phyloP scores from a whole-genome alignment of 306 rosid genomes.

The Astragalus membranaceus region DNA sequence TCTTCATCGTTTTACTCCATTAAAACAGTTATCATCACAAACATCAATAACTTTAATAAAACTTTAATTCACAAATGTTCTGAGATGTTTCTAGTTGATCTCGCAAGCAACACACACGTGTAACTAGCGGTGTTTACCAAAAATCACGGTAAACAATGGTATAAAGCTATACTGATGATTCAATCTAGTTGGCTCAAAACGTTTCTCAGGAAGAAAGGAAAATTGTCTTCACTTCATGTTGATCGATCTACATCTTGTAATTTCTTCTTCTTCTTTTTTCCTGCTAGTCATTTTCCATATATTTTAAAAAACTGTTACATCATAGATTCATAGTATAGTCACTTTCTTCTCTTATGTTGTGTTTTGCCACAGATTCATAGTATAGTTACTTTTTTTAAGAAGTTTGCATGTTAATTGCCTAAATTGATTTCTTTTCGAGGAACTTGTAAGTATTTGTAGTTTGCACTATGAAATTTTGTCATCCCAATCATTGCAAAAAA shows the following conservation, averaged over 20 bases:
- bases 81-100: too few species aligned
- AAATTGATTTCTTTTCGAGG: conserved; percentile 1
- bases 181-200: conserved; percentile 52
- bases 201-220: conserved; percentile 75
- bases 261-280: not conserved
- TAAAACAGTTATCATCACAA: too few species aligned
- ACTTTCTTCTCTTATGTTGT: not conserved
- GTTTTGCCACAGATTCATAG: not conserved
- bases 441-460: not conserved
- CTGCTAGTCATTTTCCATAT: too few species aligned
- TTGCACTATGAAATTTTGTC: not conserved
- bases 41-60: too few species aligned
- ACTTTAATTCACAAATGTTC: too few species aligned
- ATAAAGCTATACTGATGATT: conserved; percentile 57
- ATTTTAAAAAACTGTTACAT: not conserved
- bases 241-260: conserved; percentile 34
- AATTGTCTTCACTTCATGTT: conserved; percentile 51
- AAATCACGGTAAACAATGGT: too few species aligned
- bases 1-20: too few species aligned
- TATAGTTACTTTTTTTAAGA: not conserved
- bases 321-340: not conserved
- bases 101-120: too few species aligned
- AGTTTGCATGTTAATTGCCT: not conserved
- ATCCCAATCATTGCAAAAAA: not conserved
- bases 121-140: too few species aligned